Percentiles rank a stretch among this genome's conserved stretches.
These are phyloP conservation scores for Epichloe uncinata DNA, from an alignment of 2,329 filamentous ascomycete species.

Conservation along the genomic window DNA sequence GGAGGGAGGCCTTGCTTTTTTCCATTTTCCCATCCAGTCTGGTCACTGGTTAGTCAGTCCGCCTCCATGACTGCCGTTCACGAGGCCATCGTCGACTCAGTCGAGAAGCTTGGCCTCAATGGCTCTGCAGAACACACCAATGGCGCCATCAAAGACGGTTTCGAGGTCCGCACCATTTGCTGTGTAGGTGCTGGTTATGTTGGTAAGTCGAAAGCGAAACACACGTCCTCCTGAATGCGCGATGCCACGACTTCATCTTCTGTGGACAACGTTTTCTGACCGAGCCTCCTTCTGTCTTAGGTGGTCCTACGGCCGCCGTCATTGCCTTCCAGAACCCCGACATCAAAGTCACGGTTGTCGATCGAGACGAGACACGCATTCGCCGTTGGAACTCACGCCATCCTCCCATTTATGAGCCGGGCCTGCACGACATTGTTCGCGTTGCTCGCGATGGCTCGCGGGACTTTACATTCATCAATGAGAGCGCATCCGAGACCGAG, in stretches of 20 bases:
- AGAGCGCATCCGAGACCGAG: conserved; percentile 19
- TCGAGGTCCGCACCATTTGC: conserved; percentile 46
- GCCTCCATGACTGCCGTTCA: conserved; percentile 12
- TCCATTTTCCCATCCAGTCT: background rate
- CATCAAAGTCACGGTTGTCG: conserved; percentile 61
- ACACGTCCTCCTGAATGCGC: too few relatives aligned
- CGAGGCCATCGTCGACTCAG: conserved; percentile 15
- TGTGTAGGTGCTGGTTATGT: conserved; percentile 67
- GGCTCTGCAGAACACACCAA: conserved; percentile 18
- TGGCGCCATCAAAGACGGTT: conserved; percentile 14
- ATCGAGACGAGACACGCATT: conserved; percentile 52
- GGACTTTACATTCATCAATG: conserved; percentile 27
- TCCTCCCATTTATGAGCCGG: conserved; percentile 65
- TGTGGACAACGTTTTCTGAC: background rate
- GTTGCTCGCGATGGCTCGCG: conserved; percentile 46
- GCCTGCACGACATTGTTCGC: conserved; percentile 53
- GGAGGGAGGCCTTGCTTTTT: too few relatives aligned
- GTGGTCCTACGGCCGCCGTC: conserved; percentile 62
- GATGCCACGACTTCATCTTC: too few relatives aligned
- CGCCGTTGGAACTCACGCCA: conserved; percentile 59
- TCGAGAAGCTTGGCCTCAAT: conserved; percentile 20
- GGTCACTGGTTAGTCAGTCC: background rate
- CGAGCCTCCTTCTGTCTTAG: conserved; percentile 21
- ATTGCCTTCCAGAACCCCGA: conserved; percentile 61
- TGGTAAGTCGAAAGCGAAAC: conserved; percentile 34